Evolutionary conservation across 768 basidiomycete genomes (phyloP).

Genomic region (Lactifluus volemus): DNA sequence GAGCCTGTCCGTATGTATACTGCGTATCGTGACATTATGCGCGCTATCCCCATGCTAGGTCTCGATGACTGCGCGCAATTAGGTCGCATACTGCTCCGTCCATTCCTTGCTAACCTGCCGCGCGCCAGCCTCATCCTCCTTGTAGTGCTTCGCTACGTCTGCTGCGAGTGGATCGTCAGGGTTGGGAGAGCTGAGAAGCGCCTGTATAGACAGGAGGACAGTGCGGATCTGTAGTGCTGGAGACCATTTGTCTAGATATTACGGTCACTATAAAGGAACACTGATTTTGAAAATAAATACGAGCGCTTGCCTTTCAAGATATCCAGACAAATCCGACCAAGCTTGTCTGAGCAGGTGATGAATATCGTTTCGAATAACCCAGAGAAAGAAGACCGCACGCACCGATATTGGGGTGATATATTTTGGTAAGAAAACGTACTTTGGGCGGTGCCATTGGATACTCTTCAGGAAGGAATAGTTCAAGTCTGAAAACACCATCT

Average conservation of each 20-base stretch:
- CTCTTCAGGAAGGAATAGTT: slow-evolving; percentile 96
- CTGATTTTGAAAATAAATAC: background rate
- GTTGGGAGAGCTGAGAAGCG: slow-evolving; percentile 92
- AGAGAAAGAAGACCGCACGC: slow-evolving; percentile 24
- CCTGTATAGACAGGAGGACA: slow-evolving; percentile 92
- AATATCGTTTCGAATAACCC: background rate
- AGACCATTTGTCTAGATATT: slow-evolving; percentile 87
- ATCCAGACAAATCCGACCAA: slow-evolving; percentile 96
- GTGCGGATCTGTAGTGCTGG: slow-evolving; percentile 98
- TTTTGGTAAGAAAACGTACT: slow-evolving; percentile 95
- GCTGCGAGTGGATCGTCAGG: slow-evolving; percentile 93
- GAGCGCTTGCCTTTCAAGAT: slow-evolving; percentile 78
- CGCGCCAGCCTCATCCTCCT: slow-evolving; percentile 92
- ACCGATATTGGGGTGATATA: slow-evolving; percentile 99
- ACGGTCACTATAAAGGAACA: background rate
- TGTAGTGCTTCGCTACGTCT: slow-evolving; percentile 97
- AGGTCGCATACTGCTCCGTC: slow-evolving; percentile 79
- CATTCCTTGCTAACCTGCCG: slow-evolving; percentile 90
- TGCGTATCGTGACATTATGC: background rate
- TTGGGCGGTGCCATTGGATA: slow-evolving; percentile 99
- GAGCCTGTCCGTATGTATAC: slow-evolving; percentile 7
- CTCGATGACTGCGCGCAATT: slow-evolving; percentile 12
- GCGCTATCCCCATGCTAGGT: background rate
- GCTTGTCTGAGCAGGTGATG: slow-evolving; percentile 60
- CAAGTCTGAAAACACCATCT: slow-evolving; percentile 94